Conservation (phyloP, 495 filamentous ascomycete species). For the Penicillium canescens region DNA sequence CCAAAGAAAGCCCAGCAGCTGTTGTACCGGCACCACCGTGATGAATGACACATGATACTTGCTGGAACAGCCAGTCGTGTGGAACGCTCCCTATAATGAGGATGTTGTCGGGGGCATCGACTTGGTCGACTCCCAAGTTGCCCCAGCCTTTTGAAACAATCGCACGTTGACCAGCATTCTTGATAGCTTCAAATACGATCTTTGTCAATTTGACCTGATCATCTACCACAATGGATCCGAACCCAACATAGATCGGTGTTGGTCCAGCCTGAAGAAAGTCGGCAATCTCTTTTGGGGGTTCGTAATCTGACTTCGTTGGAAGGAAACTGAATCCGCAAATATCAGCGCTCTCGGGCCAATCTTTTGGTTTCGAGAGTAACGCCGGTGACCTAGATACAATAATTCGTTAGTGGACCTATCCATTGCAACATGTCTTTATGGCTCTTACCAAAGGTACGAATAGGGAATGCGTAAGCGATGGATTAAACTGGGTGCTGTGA, state of each 20-base stretch:
- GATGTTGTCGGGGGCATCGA: conserved; percentile 64
- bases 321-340: conserved; percentile 77
- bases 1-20: conserved; percentile 68
- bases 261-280: conserved; percentile 66
- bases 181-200: conserved; percentile 68
- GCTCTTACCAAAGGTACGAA: conserved; percentile 69
- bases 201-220: conserved; percentile 67
- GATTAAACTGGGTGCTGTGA: conserved; percentile 67
- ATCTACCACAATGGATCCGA: conserved; percentile 80
- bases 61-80: conserved; percentile 81
- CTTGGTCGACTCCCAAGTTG: conserved; percentile 61
- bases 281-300: conserved; percentile 59
- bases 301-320: conserved; percentile 61
- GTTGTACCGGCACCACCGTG: conserved; percentile 84
- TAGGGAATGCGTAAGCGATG: conserved; percentile 68
- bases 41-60: conserved; percentile 75
- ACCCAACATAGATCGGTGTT: conserved; percentile 78
- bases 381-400: conserved; percentile 58
- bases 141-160: conserved; percentile 84
- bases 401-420: background rate
- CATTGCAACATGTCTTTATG: background rate
- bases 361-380: conserved; percentile 74
- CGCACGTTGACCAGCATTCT: conserved; percentile 65
- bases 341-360: conserved; percentile 72
- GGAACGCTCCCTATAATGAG: conserved; percentile 78